Conservation (phyloP, 1,284 basidiomycete genomes). For the Puccinia horiana region DNA sequence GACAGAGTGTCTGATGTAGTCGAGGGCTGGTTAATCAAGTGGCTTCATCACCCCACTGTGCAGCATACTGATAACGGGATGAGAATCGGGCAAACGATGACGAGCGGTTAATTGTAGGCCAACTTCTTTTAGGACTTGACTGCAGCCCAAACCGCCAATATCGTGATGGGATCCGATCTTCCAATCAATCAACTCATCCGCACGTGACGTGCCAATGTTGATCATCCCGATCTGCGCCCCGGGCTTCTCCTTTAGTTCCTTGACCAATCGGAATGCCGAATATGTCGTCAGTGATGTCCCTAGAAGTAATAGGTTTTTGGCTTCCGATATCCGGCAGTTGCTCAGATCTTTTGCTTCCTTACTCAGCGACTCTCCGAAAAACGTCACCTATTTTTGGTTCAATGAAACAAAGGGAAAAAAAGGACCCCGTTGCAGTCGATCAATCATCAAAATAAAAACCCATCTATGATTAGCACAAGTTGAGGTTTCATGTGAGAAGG, state of each 20-base stretch:
- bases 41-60: conserved; percentile 25
- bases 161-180: conserved; percentile 38
- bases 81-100: conserved; percentile 27
- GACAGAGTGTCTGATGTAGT: too few species aligned
- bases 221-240: conserved; percentile 52
- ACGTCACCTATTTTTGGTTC: conserved; percentile 52
- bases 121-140: conserved; percentile 54
- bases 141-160: conserved; percentile 54
- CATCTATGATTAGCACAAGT: background rate
- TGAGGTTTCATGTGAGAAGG: background rate
- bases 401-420: background rate
- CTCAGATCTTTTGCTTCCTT: conserved; percentile 53
- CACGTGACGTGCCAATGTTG: conserved; percentile 57
- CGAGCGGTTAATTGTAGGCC: conserved; percentile 28
- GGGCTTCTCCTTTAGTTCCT: conserved; percentile 54
- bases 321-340: conserved; percentile 52
- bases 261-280: conserved; percentile 57
- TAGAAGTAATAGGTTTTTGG: conserved; percentile 54
- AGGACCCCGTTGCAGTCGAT: background rate
- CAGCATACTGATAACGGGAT: background rate
- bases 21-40: conserved; percentile 15
- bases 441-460: background rate
- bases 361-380: conserved; percentile 58
- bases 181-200: conserved; percentile 53
- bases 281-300: conserved; percentile 58